phyloP scores from a whole-genome alignment of 345 rosid species.

The Brassica cretica region DNA sequence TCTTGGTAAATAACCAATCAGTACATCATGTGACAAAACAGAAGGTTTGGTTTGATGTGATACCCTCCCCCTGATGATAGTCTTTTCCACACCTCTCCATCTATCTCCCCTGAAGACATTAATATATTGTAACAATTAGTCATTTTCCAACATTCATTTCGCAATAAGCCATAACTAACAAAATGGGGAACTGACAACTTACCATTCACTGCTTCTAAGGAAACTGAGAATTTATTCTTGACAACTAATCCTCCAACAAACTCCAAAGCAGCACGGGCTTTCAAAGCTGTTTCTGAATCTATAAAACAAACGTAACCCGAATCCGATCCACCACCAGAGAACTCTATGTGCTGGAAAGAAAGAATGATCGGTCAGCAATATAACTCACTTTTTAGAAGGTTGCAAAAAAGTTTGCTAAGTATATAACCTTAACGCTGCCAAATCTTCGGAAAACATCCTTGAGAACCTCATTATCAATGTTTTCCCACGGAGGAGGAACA shows the following conservation, averaged over 20 bases:
- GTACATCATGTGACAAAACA: background rate
- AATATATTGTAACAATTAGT: background rate
- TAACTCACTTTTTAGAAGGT: background rate
- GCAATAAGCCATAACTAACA: background rate
- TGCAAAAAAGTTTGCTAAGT: constrained; percentile 1
- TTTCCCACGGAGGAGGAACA: constrained; percentile 28
- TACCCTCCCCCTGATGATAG: constrained; percentile 23
- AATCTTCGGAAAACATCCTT: constrained; percentile 47
- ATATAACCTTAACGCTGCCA: constrained; percentile 49
- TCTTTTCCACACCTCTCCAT: constrained; percentile 32
- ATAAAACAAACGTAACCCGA: constrained; percentile 48
- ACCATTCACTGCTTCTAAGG: constrained; percentile 58
- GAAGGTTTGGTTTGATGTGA: constrained; percentile 12
- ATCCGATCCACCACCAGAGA: constrained; percentile 44
- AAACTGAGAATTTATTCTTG: constrained; percentile 44
- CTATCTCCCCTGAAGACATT: constrained; percentile 32
- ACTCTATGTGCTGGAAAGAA: constrained; percentile 45
- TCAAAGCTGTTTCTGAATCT: constrained; percentile 49
- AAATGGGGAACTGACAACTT: background rate
- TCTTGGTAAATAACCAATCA: background rate
- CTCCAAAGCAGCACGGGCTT: constrained; percentile 53
- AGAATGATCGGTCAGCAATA: background rate
- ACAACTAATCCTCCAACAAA: constrained; percentile 44
- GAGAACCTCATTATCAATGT: constrained; percentile 48
- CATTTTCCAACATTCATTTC: background rate